Base-by-base conservation (phyloP, 2,329 filamentous ascomycete genomes). In the Claviceps sp. region DNA sequence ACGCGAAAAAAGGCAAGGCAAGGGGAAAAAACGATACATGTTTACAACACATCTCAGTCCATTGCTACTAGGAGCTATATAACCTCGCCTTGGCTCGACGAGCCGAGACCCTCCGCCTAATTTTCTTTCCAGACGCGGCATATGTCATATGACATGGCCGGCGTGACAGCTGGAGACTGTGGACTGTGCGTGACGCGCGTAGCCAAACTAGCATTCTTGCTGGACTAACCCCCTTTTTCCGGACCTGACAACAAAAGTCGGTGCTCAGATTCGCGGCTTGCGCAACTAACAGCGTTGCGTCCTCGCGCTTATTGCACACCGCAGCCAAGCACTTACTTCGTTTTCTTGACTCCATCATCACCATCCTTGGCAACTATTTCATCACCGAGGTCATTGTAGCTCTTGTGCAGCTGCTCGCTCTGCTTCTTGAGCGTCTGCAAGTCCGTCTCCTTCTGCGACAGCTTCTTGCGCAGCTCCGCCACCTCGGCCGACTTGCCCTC, bases 341-440 rank as follows among this genome's bases (percentile, higher is more conserved):
- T 71, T 74, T 86, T 86, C 70, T 79, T 81, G 50, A 70, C 68
- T 34, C 75, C 73, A 13, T 65, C 68, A 47, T 75, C 71, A 53
- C 69, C 61, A 58, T 77, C 72, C 13, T 78, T 76, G 54, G 74
- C 71, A 54, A 82, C 77, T 60, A 90, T 85, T 75, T 93, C 82
- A 65, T 97, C 90, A 57, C 87, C 83, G 61, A 97, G 76, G 59
- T 84, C 81, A 66, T 87, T 81, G 71, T 96, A 97, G 74, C 94
- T 90, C 65, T 82, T 79, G 67, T 82, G 82, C 55, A 97, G 77
- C 50, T 86, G 86, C 65, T 86, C 81, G 56, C 83, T 80, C 78
- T 98, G 93, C 78, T 94, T 95, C 84, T 94, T 95, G 61, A 97
- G 74, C 53, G 81, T 87, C 70, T 85, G 81, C 60, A 96, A 80